A percentile compares a stretch with the other conserved stretches of the same genome.
Conservation (phyloP, 2,329 filamentous ascomycete genomes). For the Diaporthe velutina region DNA sequence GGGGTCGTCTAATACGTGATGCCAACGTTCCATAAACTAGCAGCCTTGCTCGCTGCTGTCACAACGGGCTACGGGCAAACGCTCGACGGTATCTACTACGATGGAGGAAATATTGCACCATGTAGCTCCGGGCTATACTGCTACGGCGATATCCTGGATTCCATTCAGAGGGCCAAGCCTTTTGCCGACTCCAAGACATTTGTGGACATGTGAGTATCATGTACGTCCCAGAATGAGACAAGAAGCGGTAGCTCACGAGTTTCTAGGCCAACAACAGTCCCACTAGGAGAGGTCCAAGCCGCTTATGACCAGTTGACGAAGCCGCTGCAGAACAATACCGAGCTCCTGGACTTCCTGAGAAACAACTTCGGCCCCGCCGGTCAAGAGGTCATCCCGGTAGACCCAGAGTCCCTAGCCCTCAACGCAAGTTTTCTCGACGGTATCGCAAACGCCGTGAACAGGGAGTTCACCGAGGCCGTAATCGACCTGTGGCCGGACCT, state of each 20-base stretch:
- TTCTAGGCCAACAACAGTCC: conserved; percentile 67
- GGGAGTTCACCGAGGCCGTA: conserved; percentile 72
- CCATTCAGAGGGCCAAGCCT: conserved; percentile 73
- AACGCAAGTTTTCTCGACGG: conserved; percentile 69
- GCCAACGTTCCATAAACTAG: neutral
- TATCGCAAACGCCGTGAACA: conserved; percentile 69
- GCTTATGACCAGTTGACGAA: conserved; percentile 71
- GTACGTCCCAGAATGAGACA: neutral
- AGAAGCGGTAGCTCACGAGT: neutral
- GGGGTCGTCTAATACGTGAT: neutral
- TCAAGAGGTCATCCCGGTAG: conserved; percentile 70
- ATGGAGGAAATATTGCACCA: conserved; percentile 72
- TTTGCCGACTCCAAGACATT: conserved; percentile 79
- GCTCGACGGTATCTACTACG: conserved; percentile 64
- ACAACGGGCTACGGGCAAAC: conserved; percentile 41
- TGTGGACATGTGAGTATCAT: conserved; percentile 71
- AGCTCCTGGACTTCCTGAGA: conserved; percentile 71
- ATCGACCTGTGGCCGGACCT: conserved; percentile 79
- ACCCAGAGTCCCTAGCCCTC: conserved; percentile 63
- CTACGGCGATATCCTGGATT: conserved; percentile 71
- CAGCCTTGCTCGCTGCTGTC: neutral
- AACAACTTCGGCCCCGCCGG: conserved; percentile 74
- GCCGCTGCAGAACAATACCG: conserved; percentile 73
- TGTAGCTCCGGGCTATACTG: conserved; percentile 79
- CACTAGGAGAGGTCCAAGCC: conserved; percentile 70